Conservation (phyloP, 2,329 filamentous ascomycete genomes). For the Phoma sp. region DNA sequence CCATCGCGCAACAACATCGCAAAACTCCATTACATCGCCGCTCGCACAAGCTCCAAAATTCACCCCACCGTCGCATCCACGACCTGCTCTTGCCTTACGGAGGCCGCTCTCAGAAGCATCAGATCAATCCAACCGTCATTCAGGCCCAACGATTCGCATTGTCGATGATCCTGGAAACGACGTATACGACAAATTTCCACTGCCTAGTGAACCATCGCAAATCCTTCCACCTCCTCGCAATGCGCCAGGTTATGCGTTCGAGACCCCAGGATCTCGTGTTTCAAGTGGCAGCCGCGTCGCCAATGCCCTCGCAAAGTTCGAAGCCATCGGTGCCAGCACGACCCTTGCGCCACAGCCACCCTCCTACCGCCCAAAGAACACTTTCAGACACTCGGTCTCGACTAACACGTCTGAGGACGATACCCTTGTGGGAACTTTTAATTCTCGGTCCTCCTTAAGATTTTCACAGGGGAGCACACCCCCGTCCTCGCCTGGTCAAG, state of each 20-base stretch:
- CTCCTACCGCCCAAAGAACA: conserved; percentile 41
- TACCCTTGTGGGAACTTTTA: conserved; percentile 46
- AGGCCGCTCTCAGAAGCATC: conserved; percentile 50
- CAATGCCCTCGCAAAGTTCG: conserved; percentile 49
- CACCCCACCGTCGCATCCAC: conserved; percentile 33
- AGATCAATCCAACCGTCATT: conserved; percentile 47
- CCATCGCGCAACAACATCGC: conserved; percentile 34
- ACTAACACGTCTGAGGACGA: conserved; percentile 50
- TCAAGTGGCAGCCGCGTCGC: conserved; percentile 48
- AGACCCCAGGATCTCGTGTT: conserved; percentile 48
- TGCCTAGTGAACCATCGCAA: conserved; percentile 50
- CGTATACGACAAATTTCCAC: conserved; percentile 50
- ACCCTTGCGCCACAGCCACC: conserved; percentile 44
- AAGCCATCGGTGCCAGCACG: conserved; percentile 35
- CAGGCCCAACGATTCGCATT: conserved; percentile 52
- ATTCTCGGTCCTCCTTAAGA: conserved; percentile 47
- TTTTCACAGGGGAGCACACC: conserved; percentile 51
- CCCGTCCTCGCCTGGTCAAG: conserved; percentile 44
- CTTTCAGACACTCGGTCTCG: conserved; percentile 47
- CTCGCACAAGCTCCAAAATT: conserved; percentile 42
- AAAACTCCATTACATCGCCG: conserved; percentile 33
- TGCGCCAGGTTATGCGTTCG: conserved; percentile 48
- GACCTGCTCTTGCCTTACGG: conserved; percentile 43
- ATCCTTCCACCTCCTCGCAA: conserved; percentile 50
- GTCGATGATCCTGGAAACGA: conserved; percentile 47